Conservation (phyloP, 2,329 filamentous ascomycete genomes). For the Plenodomus tracheiphilus region DNA sequence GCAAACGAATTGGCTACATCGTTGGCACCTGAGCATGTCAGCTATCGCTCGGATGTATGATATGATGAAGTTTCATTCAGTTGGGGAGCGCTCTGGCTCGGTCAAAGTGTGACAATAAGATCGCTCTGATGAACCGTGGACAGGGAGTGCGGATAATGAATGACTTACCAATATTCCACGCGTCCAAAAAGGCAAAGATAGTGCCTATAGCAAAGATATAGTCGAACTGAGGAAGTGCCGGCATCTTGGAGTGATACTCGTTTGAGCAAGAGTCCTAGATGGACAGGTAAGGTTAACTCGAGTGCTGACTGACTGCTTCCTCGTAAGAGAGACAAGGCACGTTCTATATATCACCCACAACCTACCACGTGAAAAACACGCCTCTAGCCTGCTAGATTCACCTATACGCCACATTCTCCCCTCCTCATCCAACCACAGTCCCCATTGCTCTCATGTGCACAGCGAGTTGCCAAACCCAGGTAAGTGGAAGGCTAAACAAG, state of each 20-base stretch:
- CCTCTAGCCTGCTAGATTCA: conserved; percentile 2
- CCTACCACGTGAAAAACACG: conserved; percentile 3
- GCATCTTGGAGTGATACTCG: conserved; percentile 27
- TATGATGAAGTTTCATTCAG: too few relatives aligned
- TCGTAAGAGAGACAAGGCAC: conserved; percentile 2
- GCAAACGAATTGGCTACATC: conserved; percentile 57
- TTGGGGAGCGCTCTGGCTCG: too few relatives aligned
- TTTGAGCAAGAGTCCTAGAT: conserved; percentile 8
- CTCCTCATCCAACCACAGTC: conserved; percentile 14
- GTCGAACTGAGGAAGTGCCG: conserved; percentile 57
- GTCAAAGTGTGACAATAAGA: too few relatives aligned
- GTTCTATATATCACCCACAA: conserved; percentile 18
- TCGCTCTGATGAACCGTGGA: neutral
- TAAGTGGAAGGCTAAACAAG: conserved; percentile 4
- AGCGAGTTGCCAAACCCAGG: conserved; percentile 3
- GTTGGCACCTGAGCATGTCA: conserved; percentile 48
- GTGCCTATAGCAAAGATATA: conserved; percentile 67
- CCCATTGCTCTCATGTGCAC: conserved; percentile 18
- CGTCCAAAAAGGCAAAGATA: conserved; percentile 68
- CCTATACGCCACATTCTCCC: conserved; percentile 9
- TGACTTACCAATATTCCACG: conserved; percentile 63
- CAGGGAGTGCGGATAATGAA: too few relatives aligned
- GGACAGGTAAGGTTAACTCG: conserved; percentile 6
- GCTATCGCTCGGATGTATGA: neutral
- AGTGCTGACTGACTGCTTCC: conserved; percentile 8